Evolutionary conservation across 2,329 filamentous ascomycete species (phyloP).

Genomic region (Fusarium zealandicum): DNA sequence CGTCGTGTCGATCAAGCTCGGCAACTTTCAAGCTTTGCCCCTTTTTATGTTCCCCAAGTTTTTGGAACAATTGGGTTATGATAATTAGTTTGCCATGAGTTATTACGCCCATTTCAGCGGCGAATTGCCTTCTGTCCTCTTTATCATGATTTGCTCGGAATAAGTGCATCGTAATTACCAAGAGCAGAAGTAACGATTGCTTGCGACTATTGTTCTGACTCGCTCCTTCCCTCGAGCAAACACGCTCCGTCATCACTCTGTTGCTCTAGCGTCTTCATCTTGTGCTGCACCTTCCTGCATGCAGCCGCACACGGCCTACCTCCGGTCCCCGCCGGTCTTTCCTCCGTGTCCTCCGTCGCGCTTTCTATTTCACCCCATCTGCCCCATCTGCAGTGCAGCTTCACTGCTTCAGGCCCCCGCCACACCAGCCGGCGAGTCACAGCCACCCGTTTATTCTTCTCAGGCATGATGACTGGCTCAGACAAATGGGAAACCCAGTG

Average conservation of each 20-base stretch:
- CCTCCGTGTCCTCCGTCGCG: conserved; percentile 18
- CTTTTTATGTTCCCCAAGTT: conserved; percentile 20
- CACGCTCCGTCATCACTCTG: conserved; percentile 11
- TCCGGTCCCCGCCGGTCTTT: conserved; percentile 37
- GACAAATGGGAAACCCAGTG: not conserved
- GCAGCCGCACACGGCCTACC: conserved; percentile 37
- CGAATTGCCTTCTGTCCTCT: too few species aligned
- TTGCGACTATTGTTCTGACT: not conserved
- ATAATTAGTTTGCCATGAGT: too few species aligned
- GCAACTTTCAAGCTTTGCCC: conserved; percentile 25
- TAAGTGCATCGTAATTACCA: too few species aligned
- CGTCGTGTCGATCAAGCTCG: conserved; percentile 32
- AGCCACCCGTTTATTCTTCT: conserved; percentile 21
- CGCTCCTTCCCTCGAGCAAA: conserved; percentile 8
- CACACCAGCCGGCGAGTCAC: conserved; percentile 14
- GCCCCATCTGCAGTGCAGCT: too few species aligned
- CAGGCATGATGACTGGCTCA: conserved; percentile 10
- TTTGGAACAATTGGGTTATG: not conserved
- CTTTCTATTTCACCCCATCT: conserved; percentile 21
- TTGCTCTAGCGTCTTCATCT: conserved; percentile 23
- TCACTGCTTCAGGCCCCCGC: conserved; percentile 32
- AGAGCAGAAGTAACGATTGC: too few species aligned
- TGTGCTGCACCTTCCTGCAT: conserved; percentile 30
- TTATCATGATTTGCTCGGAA: too few species aligned
- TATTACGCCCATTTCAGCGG: too few species aligned